Base-by-base conservation (phyloP, 352 stramenopile genomes). In the Phytophthora podocarpi region DNA sequence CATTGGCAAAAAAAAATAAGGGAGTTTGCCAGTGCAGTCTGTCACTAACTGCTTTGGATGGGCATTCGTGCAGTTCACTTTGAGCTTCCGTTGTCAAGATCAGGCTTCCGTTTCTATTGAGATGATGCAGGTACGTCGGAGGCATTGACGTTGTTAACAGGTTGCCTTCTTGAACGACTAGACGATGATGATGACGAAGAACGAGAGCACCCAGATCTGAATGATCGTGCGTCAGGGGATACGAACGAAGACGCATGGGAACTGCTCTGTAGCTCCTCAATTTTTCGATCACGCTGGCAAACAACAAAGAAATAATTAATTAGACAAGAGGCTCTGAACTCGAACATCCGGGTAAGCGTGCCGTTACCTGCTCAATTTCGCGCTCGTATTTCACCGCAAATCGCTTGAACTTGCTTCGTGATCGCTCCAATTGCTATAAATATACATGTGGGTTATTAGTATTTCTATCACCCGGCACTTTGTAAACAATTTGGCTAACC, bases 331-430 rank as follows among this genome's bases (percentile, higher is more conserved):
- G 16, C 11, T 56, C 4, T 32, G 13, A 39, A n/a, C n/a, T 53
- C 6, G 11, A 55, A 21, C 16, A 57, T 31, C 34, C 16, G 8
- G n/a, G n/a, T n/a, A 34, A n/a, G 4, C 1, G 18, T 34, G 21
- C 7, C 5, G 21, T 35, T 52, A 92, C 85, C 75, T 90, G 72
- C 52, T 95, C 82, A 47, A 95, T 89, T 48, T 95, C 86, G 11
- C 76, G 76, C 56, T 95, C 86, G 30, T 95, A 95, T 51, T 93
- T 93, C 5, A 81, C 86, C 1, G 82, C 86, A 41, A 95, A 95
- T 10, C 84, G 76, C 60, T 92, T 91, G 57, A 95, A 95, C 35
- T 95, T 95, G 62, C 82, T 93, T 16, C 86, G 83, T 16, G 86
- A 95, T 24, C 83, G 70, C 67, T 95, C 86, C 35, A 95, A 48